A percentile compares a stretch with the other conserved stretches of the same genome.
phyloP scores from a whole-genome alignment of 2,329 filamentous ascomycete species.

The Aspergillus carbonarius region DNA sequence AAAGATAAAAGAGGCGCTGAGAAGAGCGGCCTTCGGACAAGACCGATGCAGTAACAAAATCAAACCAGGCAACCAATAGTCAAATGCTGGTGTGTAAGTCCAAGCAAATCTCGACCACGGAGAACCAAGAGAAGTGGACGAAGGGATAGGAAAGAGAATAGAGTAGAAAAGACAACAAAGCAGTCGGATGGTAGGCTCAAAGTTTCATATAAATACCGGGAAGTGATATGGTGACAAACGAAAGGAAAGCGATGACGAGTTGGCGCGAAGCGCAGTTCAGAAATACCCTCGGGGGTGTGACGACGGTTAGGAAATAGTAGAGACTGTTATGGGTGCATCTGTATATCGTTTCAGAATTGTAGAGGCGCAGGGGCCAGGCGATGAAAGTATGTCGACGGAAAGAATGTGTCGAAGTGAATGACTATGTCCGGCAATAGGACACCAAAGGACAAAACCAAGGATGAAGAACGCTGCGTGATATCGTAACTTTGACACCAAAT shows the following conservation, averaged over 20 bases:
- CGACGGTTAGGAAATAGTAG: conserved; percentile 36
- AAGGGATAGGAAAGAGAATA: conserved; percentile 22
- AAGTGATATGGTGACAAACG: conserved; percentile 27
- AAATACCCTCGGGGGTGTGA: conserved; percentile 26
- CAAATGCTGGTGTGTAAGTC: conserved; percentile 25
- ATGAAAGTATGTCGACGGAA: conserved; percentile 19
- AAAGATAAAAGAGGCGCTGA: conserved; percentile 14
- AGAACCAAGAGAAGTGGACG: conserved; percentile 26
- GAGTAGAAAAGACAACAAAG: conserved; percentile 19
- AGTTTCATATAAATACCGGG: conserved; percentile 30
- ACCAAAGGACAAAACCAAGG: conserved; percentile 6
- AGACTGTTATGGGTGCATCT: conserved; percentile 45
- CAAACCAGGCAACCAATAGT: conserved; percentile 31
- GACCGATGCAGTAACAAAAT: conserved; percentile 18
- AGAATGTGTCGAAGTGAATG: conserved; percentile 25
- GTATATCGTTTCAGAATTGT: conserved; percentile 35
- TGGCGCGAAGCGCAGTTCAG: conserved; percentile 28
- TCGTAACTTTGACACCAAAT: conserved; percentile 35
- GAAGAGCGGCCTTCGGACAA: conserved; percentile 18
- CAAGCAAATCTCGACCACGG: conserved; percentile 23
- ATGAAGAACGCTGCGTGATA: conserved; percentile 40
- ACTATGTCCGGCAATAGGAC: conserved; percentile 17
- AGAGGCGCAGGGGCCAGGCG: conserved; percentile 18
- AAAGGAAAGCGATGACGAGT: conserved; percentile 24
- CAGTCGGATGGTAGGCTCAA: conserved; percentile 21